These are phyloP conservation scores for Suillus paluster DNA, from an alignment of 768 basidiomycete species.

Conservation along the genomic window DNA sequence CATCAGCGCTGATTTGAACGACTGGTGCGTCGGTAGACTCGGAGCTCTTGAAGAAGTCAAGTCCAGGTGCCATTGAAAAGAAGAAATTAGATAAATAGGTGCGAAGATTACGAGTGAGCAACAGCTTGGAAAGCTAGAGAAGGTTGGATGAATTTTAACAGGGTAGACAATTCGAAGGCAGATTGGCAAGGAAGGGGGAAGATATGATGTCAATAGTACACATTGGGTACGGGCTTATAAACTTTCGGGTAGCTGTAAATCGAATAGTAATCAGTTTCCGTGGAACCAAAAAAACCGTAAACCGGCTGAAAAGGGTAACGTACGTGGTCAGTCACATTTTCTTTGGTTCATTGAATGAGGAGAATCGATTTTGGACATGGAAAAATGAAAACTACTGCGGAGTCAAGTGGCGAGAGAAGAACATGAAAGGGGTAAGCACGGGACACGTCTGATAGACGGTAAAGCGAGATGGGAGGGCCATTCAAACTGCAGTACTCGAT, in stretches of 20 bases:
- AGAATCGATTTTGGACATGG: constrained; percentile 9
- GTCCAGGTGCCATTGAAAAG: constrained; percentile 34
- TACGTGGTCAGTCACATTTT: constrained; percentile 17
- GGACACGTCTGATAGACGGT: background rate
- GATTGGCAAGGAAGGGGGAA: constrained; percentile 15
- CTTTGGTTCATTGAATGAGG: constrained; percentile 15
- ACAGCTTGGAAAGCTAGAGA: constrained; percentile 21
- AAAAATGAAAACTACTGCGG: constrained; percentile 19
- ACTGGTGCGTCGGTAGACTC: constrained; percentile 9
- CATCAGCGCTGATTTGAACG: constrained; percentile 6
- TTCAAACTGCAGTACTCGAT: constrained; percentile 9
- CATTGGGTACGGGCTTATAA: constrained; percentile 24
- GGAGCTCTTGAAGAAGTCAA: constrained; percentile 34
- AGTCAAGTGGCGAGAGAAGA: constrained; percentile 24
- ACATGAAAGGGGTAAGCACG: constrained; percentile 6
- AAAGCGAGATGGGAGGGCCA: too few relatives aligned
- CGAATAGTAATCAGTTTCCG: constrained; percentile 18
- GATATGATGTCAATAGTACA: constrained; percentile 4
- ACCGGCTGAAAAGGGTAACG: constrained; percentile 31
- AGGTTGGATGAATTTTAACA: constrained; percentile 15
- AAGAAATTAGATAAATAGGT: constrained; percentile 7
- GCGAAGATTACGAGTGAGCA: constrained; percentile 3
- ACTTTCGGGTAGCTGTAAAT: constrained; percentile 11
- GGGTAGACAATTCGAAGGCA: background rate
- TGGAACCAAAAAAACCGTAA: constrained; percentile 12